phyloP scores from a whole-genome alignment of 2,329 filamentous ascomycete species.

The Cladophialophora yegresii region DNA sequence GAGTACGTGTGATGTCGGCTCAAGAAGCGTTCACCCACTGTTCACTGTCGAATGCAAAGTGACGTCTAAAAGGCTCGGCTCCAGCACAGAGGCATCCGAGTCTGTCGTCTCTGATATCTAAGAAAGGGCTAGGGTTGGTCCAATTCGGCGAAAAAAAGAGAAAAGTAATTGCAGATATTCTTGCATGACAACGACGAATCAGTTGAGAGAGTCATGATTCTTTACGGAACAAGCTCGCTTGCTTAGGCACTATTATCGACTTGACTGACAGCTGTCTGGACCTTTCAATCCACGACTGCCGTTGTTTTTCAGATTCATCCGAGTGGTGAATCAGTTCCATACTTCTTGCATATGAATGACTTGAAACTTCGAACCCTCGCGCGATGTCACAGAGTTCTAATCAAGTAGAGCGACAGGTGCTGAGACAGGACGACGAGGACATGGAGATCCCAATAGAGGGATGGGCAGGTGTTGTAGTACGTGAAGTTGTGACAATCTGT shows the following conservation, averaged over 20 bases:
- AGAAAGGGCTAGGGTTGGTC: neutral
- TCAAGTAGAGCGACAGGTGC: constrained; percentile 31
- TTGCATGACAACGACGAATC: neutral
- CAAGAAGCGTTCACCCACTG: neutral
- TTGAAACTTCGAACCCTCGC: neutral
- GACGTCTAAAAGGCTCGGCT: neutral
- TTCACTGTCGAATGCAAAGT: neutral
- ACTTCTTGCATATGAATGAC: neutral
- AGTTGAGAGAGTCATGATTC: neutral
- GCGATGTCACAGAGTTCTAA: neutral
- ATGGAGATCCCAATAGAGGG: constrained; percentile 36
- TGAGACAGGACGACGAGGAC: constrained; percentile 48
- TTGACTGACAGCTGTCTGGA: neutral
- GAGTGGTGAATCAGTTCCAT: neutral
- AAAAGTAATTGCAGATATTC: neutral
- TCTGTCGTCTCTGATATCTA: constrained; percentile 13
- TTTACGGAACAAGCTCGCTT: too few species aligned
- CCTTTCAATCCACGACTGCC: too few species aligned
- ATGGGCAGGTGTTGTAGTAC: constrained; percentile 31
- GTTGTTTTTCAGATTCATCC: constrained; percentile 2
- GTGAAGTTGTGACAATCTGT: constrained; percentile 4
- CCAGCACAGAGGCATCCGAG: constrained; percentile 1
- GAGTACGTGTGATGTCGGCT: neutral
- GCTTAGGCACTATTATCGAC: too few species aligned
- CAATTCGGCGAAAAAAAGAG: constrained; percentile 17